phyloP scores from a whole-genome alignment of 169 alveolate genomes.

The Plasmodium coatneyi region DNA sequence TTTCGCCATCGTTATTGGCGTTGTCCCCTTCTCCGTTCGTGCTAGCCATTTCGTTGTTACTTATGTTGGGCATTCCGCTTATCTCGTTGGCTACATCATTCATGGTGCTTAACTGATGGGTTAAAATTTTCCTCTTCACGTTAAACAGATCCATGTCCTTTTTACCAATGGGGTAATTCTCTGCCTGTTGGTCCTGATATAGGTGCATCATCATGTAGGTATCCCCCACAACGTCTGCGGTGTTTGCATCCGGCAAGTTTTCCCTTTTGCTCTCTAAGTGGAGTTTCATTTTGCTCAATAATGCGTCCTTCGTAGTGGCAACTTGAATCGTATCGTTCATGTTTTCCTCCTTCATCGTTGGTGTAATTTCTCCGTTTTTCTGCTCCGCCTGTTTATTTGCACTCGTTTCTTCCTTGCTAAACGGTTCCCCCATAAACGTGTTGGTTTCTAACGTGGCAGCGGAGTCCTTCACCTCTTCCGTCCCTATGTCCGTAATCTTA shows the following conservation, averaged over 20 bases:
- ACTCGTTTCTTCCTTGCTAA: background rate
- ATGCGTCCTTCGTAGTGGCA: background rate
- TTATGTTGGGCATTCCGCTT: background rate
- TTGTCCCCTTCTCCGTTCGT: background rate
- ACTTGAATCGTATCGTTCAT: background rate
- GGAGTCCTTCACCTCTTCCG: background rate
- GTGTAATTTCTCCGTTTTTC: background rate
- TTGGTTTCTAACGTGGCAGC: background rate
- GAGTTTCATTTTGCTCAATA: background rate
- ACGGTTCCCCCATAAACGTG: background rate
- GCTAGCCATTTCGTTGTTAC: background rate
- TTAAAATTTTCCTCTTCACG: background rate
- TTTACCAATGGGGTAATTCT: slow-evolving; percentile 3
- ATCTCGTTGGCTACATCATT: background rate
- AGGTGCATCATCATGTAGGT: background rate
- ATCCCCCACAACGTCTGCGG: background rate
- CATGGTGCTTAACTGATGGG: background rate
- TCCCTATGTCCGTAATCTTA: background rate
- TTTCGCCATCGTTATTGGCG: background rate
- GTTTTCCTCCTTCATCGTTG: background rate
- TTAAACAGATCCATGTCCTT: slow-evolving; percentile 12
- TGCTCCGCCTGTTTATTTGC: background rate
- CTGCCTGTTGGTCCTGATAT: background rate
- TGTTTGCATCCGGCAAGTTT: slow-evolving; percentile 5
- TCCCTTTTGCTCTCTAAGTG: slow-evolving; percentile 9